A percentile compares a stretch with the other conserved stretches of the same genome.
phyloP scores from a whole-genome alignment of 2,329 filamentous ascomycete species.

The Akanthomyces muscarius region DNA sequence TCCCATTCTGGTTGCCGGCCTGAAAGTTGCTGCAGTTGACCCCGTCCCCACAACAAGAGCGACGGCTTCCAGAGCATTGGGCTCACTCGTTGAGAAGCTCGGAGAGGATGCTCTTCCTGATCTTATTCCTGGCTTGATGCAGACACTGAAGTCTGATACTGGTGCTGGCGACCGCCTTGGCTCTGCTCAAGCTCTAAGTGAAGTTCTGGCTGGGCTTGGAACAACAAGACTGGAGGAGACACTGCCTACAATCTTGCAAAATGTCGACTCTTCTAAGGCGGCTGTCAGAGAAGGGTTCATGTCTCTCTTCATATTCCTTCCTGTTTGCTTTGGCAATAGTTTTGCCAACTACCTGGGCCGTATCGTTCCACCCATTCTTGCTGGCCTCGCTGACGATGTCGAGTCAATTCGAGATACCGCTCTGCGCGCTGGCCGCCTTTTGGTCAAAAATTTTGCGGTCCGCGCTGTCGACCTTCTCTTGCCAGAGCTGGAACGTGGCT shows the following conservation, averaged over 20 bases:
- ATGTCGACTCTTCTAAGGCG: constrained; percentile 85
- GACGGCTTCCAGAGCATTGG: constrained; percentile 91
- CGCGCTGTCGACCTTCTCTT: constrained; percentile 90
- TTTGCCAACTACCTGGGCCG: constrained; percentile 93
- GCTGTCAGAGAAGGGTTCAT: constrained; percentile 97
- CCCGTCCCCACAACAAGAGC: constrained; percentile 94
- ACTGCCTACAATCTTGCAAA: constrained; percentile 91
- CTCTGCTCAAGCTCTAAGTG: constrained; percentile 91
- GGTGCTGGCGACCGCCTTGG: constrained; percentile 93
- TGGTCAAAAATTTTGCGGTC: constrained; percentile 98
- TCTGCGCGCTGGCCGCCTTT: constrained; percentile 81
- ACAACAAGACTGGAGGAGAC: constrained; percentile 93
- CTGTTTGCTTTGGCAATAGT: constrained; percentile 97
- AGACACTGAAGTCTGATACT: constrained; percentile 94
- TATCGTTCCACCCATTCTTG: constrained; percentile 92
- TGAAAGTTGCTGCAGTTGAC: constrained; percentile 86
- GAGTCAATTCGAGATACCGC: constrained; percentile 98
- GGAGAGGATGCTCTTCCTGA: constrained; percentile 95
- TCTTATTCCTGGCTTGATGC: constrained; percentile 95
- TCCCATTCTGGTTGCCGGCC: constrained; percentile 84
- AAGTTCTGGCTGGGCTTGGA: constrained; percentile 91
- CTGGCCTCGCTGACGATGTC: constrained; percentile 90
- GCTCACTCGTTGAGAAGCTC: constrained; percentile 95
- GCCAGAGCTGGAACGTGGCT: constrained; percentile 89
- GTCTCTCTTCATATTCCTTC: constrained; percentile 98